Conservation (phyloP, 2,329 filamentous ascomycete genomes). For the Zymoseptoria tritici region DNA sequence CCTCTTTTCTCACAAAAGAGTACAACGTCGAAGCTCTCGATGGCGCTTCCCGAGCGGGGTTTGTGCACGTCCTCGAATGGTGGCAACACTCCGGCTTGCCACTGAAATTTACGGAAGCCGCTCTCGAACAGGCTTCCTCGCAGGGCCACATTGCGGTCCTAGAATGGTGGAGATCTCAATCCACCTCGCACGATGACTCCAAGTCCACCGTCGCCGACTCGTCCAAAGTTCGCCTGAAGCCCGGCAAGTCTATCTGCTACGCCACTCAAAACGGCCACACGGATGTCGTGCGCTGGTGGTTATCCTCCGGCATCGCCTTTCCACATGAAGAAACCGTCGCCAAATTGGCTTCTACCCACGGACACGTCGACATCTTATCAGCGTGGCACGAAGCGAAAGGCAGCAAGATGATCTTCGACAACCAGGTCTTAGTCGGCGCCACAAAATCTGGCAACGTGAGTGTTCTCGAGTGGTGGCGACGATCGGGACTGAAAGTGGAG, state of each 20-base stretch:
- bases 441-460: slow-evolving; percentile 79
- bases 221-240: slow-evolving; percentile 55
- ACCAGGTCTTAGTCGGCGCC: slow-evolving; percentile 74
- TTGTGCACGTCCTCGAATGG: slow-evolving; percentile 80
- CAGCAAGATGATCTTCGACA: slow-evolving; percentile 72
- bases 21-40: slow-evolving; percentile 82
- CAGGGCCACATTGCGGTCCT: slow-evolving; percentile 79
- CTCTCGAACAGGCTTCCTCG: slow-evolving; percentile 78
- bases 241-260: slow-evolving; percentile 75
- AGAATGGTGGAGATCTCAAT: slow-evolving; percentile 79
- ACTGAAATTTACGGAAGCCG: slow-evolving; percentile 76
- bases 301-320: slow-evolving; percentile 69
- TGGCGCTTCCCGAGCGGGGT: slow-evolving; percentile 77
- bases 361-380: slow-evolving; percentile 75
- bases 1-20: slow-evolving; percentile 75
- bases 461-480: slow-evolving; percentile 90
- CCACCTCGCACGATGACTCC: slow-evolving; percentile 22
- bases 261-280: slow-evolving; percentile 77
- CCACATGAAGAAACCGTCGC: slow-evolving; percentile 75
- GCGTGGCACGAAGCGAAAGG: slow-evolving; percentile 72
- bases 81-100: slow-evolving; percentile 77
- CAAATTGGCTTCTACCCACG: slow-evolving; percentile 76
- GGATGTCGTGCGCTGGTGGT: slow-evolving; percentile 80
- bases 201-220: slow-evolving; percentile 19
- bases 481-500: slow-evolving; percentile 68